Percentiles rank a stretch among this genome's conserved stretches.
These are phyloP conservation scores for Hypoxylon cercidicola DNA, from an alignment of 495 filamentous ascomycete genomes.

Conservation along the genomic window DNA sequence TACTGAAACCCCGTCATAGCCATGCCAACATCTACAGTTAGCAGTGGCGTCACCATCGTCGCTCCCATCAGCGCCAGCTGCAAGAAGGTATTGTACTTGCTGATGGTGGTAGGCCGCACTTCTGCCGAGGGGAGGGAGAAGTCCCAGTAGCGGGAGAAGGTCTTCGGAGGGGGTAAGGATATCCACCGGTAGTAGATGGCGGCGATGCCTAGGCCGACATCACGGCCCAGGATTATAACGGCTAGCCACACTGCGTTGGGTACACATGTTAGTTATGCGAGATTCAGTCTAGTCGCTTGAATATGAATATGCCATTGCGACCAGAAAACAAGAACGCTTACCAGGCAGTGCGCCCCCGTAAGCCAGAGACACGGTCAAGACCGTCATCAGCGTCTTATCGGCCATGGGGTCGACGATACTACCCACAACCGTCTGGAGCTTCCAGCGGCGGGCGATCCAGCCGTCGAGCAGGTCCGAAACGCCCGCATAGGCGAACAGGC, in stretches of 20 bases:
- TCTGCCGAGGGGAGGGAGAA: slow-evolving; percentile 93
- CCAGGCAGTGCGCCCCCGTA: slow-evolving; percentile 81
- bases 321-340: slow-evolving; percentile 53
- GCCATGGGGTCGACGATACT: slow-evolving; percentile 97
- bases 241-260: slow-evolving; percentile 79
- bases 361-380: slow-evolving; percentile 84
- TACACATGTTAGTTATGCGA: slow-evolving; percentile 8
- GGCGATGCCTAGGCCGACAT: slow-evolving; percentile 84
- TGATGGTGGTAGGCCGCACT: slow-evolving; percentile 89
- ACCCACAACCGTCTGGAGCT: slow-evolving; percentile 93
- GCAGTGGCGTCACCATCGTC: slow-evolving; percentile 77
- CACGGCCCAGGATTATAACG: slow-evolving; percentile 86
- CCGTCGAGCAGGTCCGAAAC: slow-evolving; percentile 93
- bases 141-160: slow-evolving; percentile 95
- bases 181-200: slow-evolving; percentile 97
- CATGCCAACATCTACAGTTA: slow-evolving; percentile 65
- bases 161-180: slow-evolving; percentile 90
- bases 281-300: too few relatives aligned
- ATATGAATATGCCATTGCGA: neutral
- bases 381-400: slow-evolving; percentile 94
- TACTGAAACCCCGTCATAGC: slow-evolving; percentile 76
- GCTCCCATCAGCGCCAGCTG: slow-evolving; percentile 82
- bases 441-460: slow-evolving; percentile 87
- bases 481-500: slow-evolving; percentile 89
- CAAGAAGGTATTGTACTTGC: slow-evolving; percentile 87